A percentile compares a stretch with the other conserved stretches of the same genome.
These are phyloP conservation scores for Xylaria sp. DNA, from an alignment of 2,329 filamentous ascomycete species.

Conservation along the genomic window DNA sequence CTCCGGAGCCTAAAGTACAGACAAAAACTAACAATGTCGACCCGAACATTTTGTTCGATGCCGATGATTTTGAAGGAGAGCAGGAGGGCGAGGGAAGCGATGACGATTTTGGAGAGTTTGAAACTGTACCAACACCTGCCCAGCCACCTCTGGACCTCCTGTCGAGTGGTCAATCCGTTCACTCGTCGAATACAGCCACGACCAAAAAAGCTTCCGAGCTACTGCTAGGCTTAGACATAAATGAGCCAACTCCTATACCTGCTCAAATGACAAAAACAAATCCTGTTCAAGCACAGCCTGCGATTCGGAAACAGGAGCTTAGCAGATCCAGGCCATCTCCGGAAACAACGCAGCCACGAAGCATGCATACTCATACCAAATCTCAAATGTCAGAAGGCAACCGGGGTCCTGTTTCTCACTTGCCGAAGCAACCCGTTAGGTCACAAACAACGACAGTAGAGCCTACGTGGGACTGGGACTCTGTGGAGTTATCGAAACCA, in stretches of 20 bases:
- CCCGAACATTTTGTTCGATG: conserved; percentile 73
- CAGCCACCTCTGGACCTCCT: conserved; percentile 51
- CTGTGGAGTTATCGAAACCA: conserved; percentile 36
- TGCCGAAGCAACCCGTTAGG: conserved; percentile 45
- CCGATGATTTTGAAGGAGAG: conserved; percentile 61
- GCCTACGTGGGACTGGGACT: conserved; percentile 47
- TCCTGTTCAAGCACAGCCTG: conserved; percentile 60
- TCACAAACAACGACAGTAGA: conserved; percentile 36
- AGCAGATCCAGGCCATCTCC: conserved; percentile 52
- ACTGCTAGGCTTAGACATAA: conserved; percentile 50
- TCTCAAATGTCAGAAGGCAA: conserved; percentile 52
- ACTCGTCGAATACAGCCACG: conserved; percentile 42
- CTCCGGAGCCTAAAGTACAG: conserved; percentile 32
- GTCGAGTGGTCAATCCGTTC: conserved; percentile 50
- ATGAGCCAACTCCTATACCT: conserved; percentile 51
- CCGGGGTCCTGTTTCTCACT: conserved; percentile 64
- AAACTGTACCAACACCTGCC: conserved; percentile 54
- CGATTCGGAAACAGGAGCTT: conserved; percentile 48
- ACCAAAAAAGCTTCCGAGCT: conserved; percentile 48
- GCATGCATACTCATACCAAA: conserved; percentile 36
- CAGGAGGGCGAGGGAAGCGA: conserved; percentile 54
- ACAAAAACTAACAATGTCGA: conserved; percentile 46
- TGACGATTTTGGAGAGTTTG: conserved; percentile 70
- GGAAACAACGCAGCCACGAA: conserved; percentile 59
- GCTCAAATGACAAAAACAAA: conserved; percentile 62